Conservation (phyloP, 1,139 yeast species). For the Zygoascus meyerae region DNA sequence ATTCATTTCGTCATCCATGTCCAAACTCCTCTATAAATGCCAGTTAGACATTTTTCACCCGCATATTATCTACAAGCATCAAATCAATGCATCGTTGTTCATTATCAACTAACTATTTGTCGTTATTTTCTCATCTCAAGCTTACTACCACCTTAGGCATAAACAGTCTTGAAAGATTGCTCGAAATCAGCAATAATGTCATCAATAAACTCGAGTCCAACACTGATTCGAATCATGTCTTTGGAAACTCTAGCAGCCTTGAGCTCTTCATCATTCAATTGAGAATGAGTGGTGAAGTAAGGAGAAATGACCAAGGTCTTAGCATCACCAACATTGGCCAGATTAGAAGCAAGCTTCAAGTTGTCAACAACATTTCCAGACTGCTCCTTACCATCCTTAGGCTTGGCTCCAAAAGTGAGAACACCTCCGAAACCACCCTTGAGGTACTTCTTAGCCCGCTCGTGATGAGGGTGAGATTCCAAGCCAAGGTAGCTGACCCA, state of each 20-base stretch:
- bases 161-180: constrained; percentile 51
- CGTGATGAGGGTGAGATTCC: constrained; percentile 75
- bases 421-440: constrained; percentile 78
- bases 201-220: constrained; percentile 85
- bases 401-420: constrained; percentile 80
- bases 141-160: constrained; percentile 5
- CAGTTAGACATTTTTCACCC: too few relatives aligned
- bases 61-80: too few relatives aligned
- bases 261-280: constrained; percentile 77
- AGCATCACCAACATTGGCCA: constrained; percentile 95
- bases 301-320: constrained; percentile 95
- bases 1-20: too few relatives aligned
- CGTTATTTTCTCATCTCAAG: too few relatives aligned
- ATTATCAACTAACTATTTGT: too few relatives aligned
- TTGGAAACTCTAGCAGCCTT: constrained; percentile 75
- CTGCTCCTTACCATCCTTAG: constrained; percentile 45
- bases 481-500: constrained; percentile 95
- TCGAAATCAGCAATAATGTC: constrained; percentile 85
- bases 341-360: constrained; percentile 77
- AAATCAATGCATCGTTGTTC: too few relatives aligned
- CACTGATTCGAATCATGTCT: constrained; percentile 81
- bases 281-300: constrained; percentile 92
- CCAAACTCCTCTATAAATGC: too few relatives aligned
- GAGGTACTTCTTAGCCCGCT: constrained; percentile 75
- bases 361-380: constrained; percentile 79